Percentiles rank a stretch among this genome's conserved stretches.
These are phyloP conservation scores for Gremmenia infestans DNA, from an alignment of 2,329 filamentous ascomycete species.

Conservation along the genomic window DNA sequence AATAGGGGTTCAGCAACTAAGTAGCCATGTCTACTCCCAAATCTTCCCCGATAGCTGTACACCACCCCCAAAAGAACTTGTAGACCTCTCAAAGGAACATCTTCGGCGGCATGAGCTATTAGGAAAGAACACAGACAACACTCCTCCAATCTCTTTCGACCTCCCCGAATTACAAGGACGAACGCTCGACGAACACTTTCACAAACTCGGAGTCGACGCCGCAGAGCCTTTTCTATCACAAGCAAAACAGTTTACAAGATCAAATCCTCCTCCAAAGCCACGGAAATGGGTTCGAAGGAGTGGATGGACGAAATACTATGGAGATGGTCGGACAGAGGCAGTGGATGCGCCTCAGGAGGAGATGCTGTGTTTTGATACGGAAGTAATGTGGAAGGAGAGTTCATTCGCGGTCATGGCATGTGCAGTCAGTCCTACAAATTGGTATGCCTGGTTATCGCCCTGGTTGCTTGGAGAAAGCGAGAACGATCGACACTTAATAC, in stretches of 20 bases:
- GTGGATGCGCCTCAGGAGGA: conserved; percentile 74
- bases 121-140: conserved; percentile 81
- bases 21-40: conserved; percentile 74
- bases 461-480: conserved; percentile 85
- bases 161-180: conserved; percentile 73
- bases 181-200: conserved; percentile 90
- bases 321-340: conserved; percentile 65
- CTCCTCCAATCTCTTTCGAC: conserved; percentile 76
- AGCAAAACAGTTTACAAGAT: conserved; percentile 68
- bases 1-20: conserved; percentile 91
- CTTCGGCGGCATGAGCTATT: conserved; percentile 78
- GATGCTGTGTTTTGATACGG: conserved; percentile 89
- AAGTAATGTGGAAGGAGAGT: conserved; percentile 92
- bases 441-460: conserved; percentile 97
- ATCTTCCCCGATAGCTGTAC: conserved; percentile 61
- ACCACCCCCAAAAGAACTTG: conserved; percentile 63
- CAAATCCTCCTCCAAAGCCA: conserved; percentile 54
- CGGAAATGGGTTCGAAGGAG: conserved; percentile 71
- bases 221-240: conserved; percentile 76
- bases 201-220: conserved; percentile 78
- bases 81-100: conserved; percentile 77
- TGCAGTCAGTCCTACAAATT: conserved; percentile 79
- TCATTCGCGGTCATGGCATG: conserved; percentile 96
- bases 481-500: conserved; percentile 74
- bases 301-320: conserved; percentile 91